These are phyloP conservation scores for Ceratocystis harringtonii DNA, from an alignment of 2,329 filamentous ascomycete species.

Conservation along the genomic window DNA sequence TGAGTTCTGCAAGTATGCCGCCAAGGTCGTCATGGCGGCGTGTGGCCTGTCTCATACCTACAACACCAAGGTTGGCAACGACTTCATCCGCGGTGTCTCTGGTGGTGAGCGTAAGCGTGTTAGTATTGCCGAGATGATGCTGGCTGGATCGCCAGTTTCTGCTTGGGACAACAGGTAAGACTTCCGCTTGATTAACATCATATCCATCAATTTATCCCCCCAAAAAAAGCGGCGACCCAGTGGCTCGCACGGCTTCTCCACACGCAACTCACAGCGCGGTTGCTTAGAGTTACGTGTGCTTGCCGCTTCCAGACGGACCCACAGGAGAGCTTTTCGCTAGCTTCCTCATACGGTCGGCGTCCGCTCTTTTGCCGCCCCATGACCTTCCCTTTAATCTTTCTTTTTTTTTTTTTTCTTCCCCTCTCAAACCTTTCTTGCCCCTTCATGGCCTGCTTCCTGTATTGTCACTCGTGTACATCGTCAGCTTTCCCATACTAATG, in stretches of 20 bases:
- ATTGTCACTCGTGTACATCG: neutral
- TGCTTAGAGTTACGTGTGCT: neutral
- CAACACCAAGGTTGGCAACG: constrained; percentile 60
- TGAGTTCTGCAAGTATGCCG: constrained; percentile 46
- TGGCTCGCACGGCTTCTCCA: neutral
- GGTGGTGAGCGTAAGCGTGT: constrained; percentile 67
- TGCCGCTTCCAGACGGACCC: neutral
- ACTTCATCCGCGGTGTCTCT: constrained; percentile 55
- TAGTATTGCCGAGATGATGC: constrained; percentile 62
- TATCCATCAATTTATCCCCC: neutral
- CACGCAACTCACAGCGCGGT: neutral
- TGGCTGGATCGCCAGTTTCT: constrained; percentile 42
- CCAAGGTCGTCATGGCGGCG: constrained; percentile 52
- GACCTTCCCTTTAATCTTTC: neutral
- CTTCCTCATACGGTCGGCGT: neutral
- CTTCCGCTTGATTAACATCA: neutral
- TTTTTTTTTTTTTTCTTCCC: neutral
- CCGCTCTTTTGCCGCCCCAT: neutral
- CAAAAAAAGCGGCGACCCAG: neutral
- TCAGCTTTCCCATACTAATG: neutral
- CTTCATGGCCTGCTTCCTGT: neutral
- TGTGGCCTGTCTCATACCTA: constrained; percentile 60
- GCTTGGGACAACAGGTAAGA: constrained; percentile 53
- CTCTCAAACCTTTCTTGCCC: neutral
- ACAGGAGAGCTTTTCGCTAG: neutral